phyloP scores from a whole-genome alignment of 148 eudicot genomes.

The Dianthus caryophyllus region DNA sequence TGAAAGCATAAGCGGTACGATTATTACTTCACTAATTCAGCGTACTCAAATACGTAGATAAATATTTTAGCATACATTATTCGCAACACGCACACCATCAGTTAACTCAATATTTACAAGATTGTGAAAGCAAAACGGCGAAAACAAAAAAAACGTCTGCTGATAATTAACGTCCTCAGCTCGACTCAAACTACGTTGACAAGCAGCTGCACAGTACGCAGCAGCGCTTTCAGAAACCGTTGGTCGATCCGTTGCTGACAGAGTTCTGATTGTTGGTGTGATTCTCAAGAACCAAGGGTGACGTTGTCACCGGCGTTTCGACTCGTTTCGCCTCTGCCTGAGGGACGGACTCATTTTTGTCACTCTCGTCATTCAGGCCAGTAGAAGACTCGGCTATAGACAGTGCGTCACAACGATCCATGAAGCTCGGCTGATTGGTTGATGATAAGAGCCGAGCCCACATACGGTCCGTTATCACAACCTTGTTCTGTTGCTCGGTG shows the following conservation, averaged over 20 bases:
- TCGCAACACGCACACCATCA: slow-evolving; percentile 4
- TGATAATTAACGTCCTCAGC: background rate
- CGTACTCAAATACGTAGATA: background rate
- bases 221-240: slow-evolving; percentile 4
- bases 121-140: background rate
- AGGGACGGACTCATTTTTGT: slow-evolving; percentile 4
- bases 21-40: background rate
- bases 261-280: slow-evolving; percentile 7
- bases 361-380: background rate
- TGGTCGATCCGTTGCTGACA: slow-evolving; percentile 8
- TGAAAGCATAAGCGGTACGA: too few species aligned
- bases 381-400: slow-evolving; percentile 14
- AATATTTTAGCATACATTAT: slow-evolving; percentile 1
- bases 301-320: background rate
- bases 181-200: background rate
- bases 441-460: slow-evolving; percentile 59
- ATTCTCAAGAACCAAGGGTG: slow-evolving; percentile 12
- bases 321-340: slow-evolving; percentile 11
- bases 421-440: slow-evolving; percentile 53
- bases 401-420: slow-evolving; percentile 34
- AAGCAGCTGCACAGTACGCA: background rate
- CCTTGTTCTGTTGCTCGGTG: slow-evolving; percentile 55
- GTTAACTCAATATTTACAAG: slow-evolving; percentile 16
- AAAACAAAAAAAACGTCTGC: background rate
- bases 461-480: slow-evolving; percentile 63